phyloP scores from a whole-genome alignment of 2,329 filamentous ascomycete genomes.

The Calonectria leucothoes region DNA sequence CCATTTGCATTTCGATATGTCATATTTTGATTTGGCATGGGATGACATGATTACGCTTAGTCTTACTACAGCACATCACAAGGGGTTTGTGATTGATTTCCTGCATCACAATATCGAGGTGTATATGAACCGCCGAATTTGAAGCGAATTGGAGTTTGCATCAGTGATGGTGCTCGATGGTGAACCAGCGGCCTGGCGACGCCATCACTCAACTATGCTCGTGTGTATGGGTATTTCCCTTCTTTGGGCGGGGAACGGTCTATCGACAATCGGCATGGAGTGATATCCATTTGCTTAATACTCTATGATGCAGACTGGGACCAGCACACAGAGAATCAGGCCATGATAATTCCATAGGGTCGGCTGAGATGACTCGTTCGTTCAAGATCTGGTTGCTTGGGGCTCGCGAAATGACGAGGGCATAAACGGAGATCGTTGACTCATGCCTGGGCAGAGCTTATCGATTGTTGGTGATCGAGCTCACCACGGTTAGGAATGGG shows the following conservation, averaged over 20 bases:
- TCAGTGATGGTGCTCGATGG: neutral
- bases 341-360: neutral
- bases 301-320: neutral
- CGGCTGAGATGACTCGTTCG: neutral
- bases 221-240: neutral
- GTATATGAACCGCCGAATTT: neutral
- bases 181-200: neutral
- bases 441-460: neutral
- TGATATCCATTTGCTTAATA: neutral
- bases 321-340: neutral
- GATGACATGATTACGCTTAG: neutral
- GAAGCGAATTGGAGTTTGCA: neutral
- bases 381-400: neutral
- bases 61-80: neutral
- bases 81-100: neutral
- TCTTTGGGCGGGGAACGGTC: neutral
- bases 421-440: neutral
- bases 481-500: neutral
- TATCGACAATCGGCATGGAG: neutral
- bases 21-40: neutral
- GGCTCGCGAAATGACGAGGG: neutral
- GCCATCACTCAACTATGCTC: neutral
- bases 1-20: neutral
- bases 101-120: neutral
- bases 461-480: neutral